A percentile compares a stretch with the other conserved stretches of the same genome.
Conservation (phyloP, 305 asterid genomes). For the Petunia hybrid region DNA sequence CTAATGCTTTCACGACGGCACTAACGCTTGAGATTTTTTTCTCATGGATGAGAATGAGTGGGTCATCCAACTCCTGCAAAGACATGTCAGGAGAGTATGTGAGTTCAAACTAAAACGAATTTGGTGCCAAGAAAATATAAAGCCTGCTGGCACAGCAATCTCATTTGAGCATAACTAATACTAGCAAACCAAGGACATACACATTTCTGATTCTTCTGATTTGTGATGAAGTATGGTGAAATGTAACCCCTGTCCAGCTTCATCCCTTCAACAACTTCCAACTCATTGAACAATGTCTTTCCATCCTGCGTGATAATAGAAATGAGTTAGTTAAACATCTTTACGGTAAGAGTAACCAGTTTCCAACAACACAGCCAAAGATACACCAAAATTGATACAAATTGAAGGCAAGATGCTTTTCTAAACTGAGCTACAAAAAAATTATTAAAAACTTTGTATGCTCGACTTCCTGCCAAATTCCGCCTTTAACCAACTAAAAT, state of each 20-base stretch:
- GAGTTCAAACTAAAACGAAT: slow-evolving; percentile 16
- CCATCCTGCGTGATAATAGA: slow-evolving; percentile 64
- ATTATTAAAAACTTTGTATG: not conserved
- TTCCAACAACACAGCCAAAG: not conserved
- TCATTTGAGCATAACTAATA: not conserved
- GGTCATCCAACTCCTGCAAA: slow-evolving; percentile 76
- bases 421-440: slow-evolving; percentile 7
- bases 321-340: not conserved
- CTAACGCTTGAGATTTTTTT: slow-evolving; percentile 75
- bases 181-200: slow-evolving; percentile 49
- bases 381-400: not conserved
- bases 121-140: not conserved
- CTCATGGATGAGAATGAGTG: slow-evolving; percentile 76
- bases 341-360: not conserved
- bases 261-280: slow-evolving; percentile 97
- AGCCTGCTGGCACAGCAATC: not conserved
- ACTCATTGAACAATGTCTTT: slow-evolving; percentile 76
- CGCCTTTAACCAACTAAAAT: not conserved
- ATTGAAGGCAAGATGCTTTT: not conserved
- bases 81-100: slow-evolving; percentile 20
- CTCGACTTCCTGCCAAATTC: not conserved
- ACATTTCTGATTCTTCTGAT: slow-evolving; percentile 87
- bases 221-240: slow-evolving; percentile 90
- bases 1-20: slow-evolving; percentile 68
- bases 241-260: slow-evolving; percentile 88